Evolutionary conservation across 2,329 filamentous ascomycete species (phyloP), one percentile per base, ranked within the genome.

Genomic region (Pseudogymnoascus sp.): DNA sequence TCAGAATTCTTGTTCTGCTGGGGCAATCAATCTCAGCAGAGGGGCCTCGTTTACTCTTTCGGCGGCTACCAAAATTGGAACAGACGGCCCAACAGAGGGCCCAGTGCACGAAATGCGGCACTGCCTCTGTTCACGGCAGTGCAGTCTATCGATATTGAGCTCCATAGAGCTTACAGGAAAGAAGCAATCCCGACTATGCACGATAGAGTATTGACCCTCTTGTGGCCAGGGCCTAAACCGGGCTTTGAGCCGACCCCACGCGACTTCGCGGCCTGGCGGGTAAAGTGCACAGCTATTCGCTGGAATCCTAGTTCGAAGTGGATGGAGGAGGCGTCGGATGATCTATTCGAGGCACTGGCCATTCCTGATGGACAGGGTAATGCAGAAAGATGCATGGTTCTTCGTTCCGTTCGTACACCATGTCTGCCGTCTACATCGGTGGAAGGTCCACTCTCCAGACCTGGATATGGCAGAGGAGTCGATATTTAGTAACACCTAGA

Each of bases 121-220:
- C 30, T 52, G 28, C 23, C 23, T 30, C 26, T 52, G 30, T 30
- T 30, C 41, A 30, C 23, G 26, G n/a, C 23, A 18, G 23, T 4
- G 23, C n/a, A 52, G n/a, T 30, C n/a, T 18, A 9, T 28, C 41
- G 30, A 52, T 52, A 52, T 52, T 52, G 41, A 52, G 19, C 13
- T 26, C 41, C 41, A 15, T 2, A 5, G 41, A 52, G 23, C 41
- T 52, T 52, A 52, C 41, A 52, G 26, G 41, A 52, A 52, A 52
- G 41, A 52, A 30, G 41, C 41, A 52, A 52, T 30, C 26, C 26
- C 8, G 8, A 52, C 41, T 18, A 52, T 52, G 26, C 41, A 52
- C 41, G 41, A 52, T 52, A 52, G 41, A 52, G 41, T 52, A 52
- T 52, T 52, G 41, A 52, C 41, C 41, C 18, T 52, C 26, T 30